These are phyloP conservation scores for Calonectria leucothoes DNA, from an alignment of 2,329 filamentous ascomycete species.

Conservation along the genomic window DNA sequence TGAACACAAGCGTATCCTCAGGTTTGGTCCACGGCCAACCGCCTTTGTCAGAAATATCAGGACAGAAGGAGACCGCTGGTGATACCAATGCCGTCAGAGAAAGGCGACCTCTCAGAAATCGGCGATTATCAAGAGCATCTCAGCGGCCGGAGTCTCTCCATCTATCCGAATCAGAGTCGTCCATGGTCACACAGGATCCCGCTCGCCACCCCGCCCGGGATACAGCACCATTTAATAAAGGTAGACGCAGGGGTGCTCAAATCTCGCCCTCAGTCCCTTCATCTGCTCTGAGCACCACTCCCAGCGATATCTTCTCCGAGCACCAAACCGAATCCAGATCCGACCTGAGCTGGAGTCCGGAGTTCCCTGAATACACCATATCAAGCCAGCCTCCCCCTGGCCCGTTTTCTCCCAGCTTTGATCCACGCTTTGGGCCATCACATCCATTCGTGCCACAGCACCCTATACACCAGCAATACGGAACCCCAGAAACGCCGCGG, in stretches of 20 bases:
- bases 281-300: conserved; percentile 66
- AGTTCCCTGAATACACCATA: conserved; percentile 15
- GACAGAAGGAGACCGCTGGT: background rate
- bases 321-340: conserved; percentile 12
- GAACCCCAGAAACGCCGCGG: conserved; percentile 15
- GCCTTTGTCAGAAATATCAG: background rate
- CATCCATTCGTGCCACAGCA: conserved; percentile 10
- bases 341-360: conserved; percentile 27
- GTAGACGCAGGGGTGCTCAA: conserved; percentile 12
- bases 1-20: background rate
- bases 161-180: conserved; percentile 57
- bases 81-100: background rate
- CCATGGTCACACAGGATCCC: conserved; percentile 53
- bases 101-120: background rate
- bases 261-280: conserved; percentile 40
- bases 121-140: background rate
- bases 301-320: conserved; percentile 56
- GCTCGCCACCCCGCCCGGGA: conserved; percentile 44
- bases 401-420: conserved; percentile 8
- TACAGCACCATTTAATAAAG: conserved; percentile 1
- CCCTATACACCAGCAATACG: conserved; percentile 2
- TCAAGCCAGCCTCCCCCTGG: conserved; percentile 8
- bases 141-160: conserved; percentile 15
- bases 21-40: background rate
- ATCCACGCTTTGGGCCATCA: conserved; percentile 6